A percentile compares a stretch with the other conserved stretches of the same genome.
These are phyloP conservation scores for Gnaphalium uliginosum DNA, from an alignment of 129 eudicot genomes.

Conservation along the genomic window DNA sequence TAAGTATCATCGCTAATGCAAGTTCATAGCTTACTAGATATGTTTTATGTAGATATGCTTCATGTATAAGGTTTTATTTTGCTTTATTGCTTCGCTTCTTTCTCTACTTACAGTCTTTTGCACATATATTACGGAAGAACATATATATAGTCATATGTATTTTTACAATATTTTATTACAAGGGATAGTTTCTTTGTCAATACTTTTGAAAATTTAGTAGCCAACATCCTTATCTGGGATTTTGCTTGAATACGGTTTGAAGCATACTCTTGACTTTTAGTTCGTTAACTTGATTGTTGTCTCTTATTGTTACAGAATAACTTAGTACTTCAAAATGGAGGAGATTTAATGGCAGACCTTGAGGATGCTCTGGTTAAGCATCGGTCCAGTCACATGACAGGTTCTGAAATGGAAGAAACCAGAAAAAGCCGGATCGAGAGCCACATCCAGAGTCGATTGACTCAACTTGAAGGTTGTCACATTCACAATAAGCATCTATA, in stretches of 20 bases:
- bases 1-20: background rate
- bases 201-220: background rate
- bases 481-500: background rate
- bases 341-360: conserved; percentile 75
- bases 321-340: conserved; percentile 40
- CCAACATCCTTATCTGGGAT: background rate
- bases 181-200: background rate
- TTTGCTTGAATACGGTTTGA: conserved; percentile 13
- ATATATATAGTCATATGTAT: background rate
- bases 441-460: conserved; percentile 66
- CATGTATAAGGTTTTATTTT: background rate
- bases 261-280: background rate
- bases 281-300: background rate
- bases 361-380: conserved; percentile 74
- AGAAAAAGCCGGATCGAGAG: conserved; percentile 65
- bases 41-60: background rate
- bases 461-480: conserved; percentile 84
- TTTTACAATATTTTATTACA: too few relatives aligned
- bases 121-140: background rate
- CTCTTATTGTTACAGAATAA: conserved; percentile 43
- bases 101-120: background rate
- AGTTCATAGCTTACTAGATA: background rate
- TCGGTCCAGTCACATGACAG: conserved; percentile 55
- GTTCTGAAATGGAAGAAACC: conserved; percentile 53
- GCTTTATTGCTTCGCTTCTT: background rate